These are phyloP conservation scores for Fusarium sp. DNA, from an alignment of 2,329 filamentous ascomycete species.

Conservation along the genomic window DNA sequence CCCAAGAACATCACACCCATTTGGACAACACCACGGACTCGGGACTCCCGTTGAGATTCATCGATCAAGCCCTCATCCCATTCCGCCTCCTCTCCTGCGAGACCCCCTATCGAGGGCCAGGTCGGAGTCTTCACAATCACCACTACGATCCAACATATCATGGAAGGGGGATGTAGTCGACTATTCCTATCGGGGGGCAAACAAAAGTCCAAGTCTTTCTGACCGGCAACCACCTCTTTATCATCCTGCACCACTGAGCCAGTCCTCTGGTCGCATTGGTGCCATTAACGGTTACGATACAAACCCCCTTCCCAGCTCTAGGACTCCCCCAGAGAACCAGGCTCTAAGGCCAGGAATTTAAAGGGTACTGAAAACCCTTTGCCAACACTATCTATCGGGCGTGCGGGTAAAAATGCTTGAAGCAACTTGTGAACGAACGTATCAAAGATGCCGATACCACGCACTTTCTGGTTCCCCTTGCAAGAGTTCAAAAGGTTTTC, in stretches of 20 bases:
- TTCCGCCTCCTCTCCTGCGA: constrained; percentile 69
- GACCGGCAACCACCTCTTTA: constrained; percentile 63
- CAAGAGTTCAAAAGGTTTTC: not conserved
- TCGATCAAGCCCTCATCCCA: constrained; percentile 59
- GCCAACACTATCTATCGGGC: not conserved
- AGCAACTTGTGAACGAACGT: not conserved
- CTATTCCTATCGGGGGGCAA: constrained; percentile 63
- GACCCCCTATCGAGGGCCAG: constrained; percentile 68
- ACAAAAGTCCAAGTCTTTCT: constrained; percentile 58
- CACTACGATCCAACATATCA: constrained; percentile 69
- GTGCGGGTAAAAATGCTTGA: not conserved
- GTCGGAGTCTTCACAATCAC: constrained; percentile 68
- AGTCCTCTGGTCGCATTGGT: constrained; percentile 1
- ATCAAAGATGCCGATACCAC: not conserved
- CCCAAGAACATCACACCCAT: constrained; percentile 64
- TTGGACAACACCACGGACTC: constrained; percentile 60
- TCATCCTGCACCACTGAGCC: constrained; percentile 59
- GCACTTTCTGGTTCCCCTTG: not conserved
- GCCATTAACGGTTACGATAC: constrained; percentile 12
- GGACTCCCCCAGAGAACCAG: constrained; percentile 12
- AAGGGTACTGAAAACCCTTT: not conserved
- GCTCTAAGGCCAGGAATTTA: not conserved
- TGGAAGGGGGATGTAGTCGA: constrained; percentile 72
- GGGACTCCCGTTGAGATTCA: constrained; percentile 59
- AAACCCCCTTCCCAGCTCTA: constrained; percentile 6